Evolutionary conservation across 768 basidiomycete species (phyloP), one percentile per base, ranked within the genome.

Genomic region (Leccinum subgranulosum): DNA sequence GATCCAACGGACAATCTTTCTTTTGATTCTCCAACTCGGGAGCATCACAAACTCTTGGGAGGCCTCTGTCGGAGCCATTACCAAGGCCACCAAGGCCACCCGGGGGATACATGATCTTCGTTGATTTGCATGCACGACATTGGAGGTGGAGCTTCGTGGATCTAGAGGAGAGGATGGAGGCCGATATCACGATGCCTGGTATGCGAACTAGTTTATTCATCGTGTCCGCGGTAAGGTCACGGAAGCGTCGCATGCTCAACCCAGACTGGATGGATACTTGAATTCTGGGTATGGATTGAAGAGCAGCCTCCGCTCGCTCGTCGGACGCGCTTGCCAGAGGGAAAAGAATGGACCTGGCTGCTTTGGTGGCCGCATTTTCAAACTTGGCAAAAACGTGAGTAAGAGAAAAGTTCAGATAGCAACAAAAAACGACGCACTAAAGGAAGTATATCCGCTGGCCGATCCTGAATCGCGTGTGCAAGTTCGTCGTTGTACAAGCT

Each of bases 171-270:
- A 98, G 82, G 17, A 94, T 88, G 10, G 94, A 96, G 0, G 97
- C 92, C 31, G 95, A 95, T 69, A 98, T 98, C 70, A 98, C 94
- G 66, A 99, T 99, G 31, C 97, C 97, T 2, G 97, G 97, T 45
- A 98, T 84, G 58, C 97, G 90, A 36, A 99, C 95, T 45, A 99
- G 86, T 69, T 92, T 94, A 68, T 94, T 95, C 81, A 98, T 90
- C 21, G 90, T 94, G 65, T 94, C 84, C 10, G 97, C 97, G 0
- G 90, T 91, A 43, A 99, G 84, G 45, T 94, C 94, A 43, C 97
- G 86, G 72, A 98, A 97, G 70, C 92, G 93, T 53, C 92, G 84
- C 76, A 98, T 81, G 74, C 96, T 96, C 63, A 96, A 82, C 6
- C 90, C 91, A n/a, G 93, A 94, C 66, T 82, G 85, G 36, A 98